Evolutionary conservation across 257 asterid species (phyloP).

Genomic region (Solanum corneliomulleri): DNA sequence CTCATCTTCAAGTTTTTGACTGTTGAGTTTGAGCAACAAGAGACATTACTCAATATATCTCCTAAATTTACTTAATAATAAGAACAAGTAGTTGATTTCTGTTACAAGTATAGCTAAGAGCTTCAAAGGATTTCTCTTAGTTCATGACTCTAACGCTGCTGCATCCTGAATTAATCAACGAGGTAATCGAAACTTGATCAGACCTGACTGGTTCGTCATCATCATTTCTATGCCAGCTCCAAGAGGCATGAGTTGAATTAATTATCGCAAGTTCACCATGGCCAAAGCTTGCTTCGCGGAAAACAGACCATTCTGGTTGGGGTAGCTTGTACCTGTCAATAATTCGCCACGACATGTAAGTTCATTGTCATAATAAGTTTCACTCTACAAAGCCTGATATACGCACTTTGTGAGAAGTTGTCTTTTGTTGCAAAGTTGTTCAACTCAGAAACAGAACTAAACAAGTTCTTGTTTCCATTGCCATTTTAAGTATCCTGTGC

Average conservation of each 20-base stretch:
- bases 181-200: slow-evolving; percentile 63
- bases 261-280: slow-evolving; percentile 72
- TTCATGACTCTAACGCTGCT: slow-evolving; percentile 7
- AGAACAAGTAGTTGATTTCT: background rate
- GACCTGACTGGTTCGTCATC: slow-evolving; percentile 72
- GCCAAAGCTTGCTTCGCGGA: slow-evolving; percentile 95
- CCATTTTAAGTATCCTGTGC: background rate
- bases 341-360: background rate
- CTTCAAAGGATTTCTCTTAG: slow-evolving; percentile 5
- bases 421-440: background rate
- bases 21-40: background rate
- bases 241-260: slow-evolving; percentile 70
- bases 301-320: slow-evolving; percentile 72
- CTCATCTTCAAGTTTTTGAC: background rate
- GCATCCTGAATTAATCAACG: slow-evolving; percentile 48
- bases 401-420: background rate
- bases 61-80: background rate
- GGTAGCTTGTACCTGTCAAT: slow-evolving; percentile 44
- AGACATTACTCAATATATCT: background rate
- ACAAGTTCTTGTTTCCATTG: background rate
- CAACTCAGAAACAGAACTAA: background rate
- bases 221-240: slow-evolving; percentile 96
- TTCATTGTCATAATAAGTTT: background rate
- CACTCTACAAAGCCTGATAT: background rate
- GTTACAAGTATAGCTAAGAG: background rate